A percentile compares a stretch with the other conserved stretches of the same genome.
These are phyloP conservation scores for Schizothecium vesticola DNA, from an alignment of 495 filamentous ascomycete genomes.

Conservation along the genomic window DNA sequence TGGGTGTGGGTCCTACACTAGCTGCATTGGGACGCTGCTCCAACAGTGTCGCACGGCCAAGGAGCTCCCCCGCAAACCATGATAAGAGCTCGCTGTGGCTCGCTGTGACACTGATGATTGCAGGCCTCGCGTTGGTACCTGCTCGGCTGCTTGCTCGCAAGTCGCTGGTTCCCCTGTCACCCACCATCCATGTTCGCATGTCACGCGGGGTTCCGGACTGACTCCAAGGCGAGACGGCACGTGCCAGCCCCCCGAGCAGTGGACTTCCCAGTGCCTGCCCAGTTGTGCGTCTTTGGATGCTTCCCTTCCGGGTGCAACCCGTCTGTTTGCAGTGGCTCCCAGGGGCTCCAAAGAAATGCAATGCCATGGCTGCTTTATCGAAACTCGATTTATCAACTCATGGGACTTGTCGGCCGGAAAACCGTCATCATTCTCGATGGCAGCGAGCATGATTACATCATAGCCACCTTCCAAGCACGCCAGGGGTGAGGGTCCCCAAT, in stretches of 20 bases:
- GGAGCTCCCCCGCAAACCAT: neutral
- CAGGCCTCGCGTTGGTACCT: neutral
- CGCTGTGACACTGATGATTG: neutral
- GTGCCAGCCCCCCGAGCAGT: neutral
- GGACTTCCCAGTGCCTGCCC: neutral
- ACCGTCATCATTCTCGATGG: neutral
- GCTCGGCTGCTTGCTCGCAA: neutral
- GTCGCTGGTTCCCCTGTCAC: neutral
- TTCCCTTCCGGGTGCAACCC: neutral
- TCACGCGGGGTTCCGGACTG: neutral
- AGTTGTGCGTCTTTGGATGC: neutral
- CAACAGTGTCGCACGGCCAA: neutral
- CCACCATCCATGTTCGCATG: neutral
- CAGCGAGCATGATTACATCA: neutral
- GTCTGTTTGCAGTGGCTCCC: neutral
- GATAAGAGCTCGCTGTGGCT: neutral
- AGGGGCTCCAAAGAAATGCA: neutral
- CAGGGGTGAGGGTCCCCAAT: neutral
- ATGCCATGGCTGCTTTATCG: neutral
- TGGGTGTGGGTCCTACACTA: neutral
- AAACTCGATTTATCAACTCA: neutral
- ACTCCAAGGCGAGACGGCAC: neutral
- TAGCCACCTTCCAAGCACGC: neutral
- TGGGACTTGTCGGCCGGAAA: neutral
- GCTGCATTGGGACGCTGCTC: neutral